Evolutionary conservation across 345 rosid species (phyloP), one percentile per base, ranked within the genome.

Genomic region (Salix exigua): DNA sequence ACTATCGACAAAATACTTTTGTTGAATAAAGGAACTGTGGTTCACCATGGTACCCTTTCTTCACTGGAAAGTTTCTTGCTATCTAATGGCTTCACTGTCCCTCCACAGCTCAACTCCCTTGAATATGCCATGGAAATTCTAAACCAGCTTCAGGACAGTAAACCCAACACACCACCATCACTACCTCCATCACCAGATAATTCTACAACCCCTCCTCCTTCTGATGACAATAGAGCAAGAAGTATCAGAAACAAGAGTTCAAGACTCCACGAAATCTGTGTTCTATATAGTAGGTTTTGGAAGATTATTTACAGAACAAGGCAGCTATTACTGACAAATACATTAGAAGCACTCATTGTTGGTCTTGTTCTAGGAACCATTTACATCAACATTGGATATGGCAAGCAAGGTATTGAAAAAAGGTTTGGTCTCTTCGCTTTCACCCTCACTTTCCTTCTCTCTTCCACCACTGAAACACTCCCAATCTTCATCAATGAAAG

Each of bases 401-500:
- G 84, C 74, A 90, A 88, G 78, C 86, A 83, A 82, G 99, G 97
- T 3, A 91, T 93, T 44, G 87, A 88, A 55, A 93, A 95, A 69
- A 85, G 98, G 79, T 92, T 86, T 42, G 98, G 98, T 51, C 86
- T 94, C 26, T 92, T 94, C 65, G 98, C 99, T 21, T 94, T 94
- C 85, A 92, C 97, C 5, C 97, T 94, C 77, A 94, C 99, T 1
- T 94, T 94, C 73, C 97, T 92, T 72, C 96, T 94, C 68, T 94
- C 99, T 33, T 88, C 97, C 50, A 92, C 94, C n/a, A 94, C 97
- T 1, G 97, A 94, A 79, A 88, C 97, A 25, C 94, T 95, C 6
- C 97, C 99, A 1, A 88, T 95, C 82, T 95, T 92, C 90, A 88
- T 95, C 84, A 89, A 90, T 75, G 97, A 93, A 83, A 82, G 99